Conservation (phyloP, 306 rosid genomes). For the Cucurbita argyrosperma region DNA sequence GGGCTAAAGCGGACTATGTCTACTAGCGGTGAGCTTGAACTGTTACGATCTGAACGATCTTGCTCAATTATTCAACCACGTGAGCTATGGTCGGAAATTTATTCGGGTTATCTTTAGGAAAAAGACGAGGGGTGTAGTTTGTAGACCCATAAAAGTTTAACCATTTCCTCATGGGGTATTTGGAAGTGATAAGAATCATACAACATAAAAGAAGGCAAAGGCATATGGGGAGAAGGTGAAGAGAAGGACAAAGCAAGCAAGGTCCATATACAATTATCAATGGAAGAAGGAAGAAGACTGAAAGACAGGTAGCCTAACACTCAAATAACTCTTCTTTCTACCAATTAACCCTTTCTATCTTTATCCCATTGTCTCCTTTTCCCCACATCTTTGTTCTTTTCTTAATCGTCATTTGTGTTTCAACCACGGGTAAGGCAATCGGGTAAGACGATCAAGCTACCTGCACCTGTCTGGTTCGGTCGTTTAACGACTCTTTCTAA, state of each 20-base stretch:
- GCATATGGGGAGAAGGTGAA: not conserved
- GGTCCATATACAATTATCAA: not conserved
- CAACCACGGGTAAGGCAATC: too few relatives aligned
- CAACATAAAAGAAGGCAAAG: not conserved
- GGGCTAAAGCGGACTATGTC: too few relatives aligned
- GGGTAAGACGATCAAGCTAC: too few relatives aligned
- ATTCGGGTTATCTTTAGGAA: not conserved
- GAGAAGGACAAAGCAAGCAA: not conserved
- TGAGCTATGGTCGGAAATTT: too few relatives aligned
- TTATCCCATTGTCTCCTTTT: not conserved
- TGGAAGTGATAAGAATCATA: not conserved
- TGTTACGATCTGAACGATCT: too few relatives aligned
- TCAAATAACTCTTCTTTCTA: not conserved
- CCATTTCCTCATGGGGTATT: not conserved
- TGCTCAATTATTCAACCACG: too few relatives aligned
- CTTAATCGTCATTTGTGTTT: not conserved
- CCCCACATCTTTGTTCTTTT: not conserved
- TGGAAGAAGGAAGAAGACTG: not conserved
- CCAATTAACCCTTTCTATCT: constrained; percentile 1
- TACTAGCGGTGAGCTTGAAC: too few relatives aligned
- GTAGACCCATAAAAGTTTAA: not conserved
- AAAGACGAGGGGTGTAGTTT: not conserved
- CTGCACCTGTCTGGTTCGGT: too few relatives aligned
- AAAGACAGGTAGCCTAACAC: constrained; percentile 5
- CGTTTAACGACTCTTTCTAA: too few relatives aligned